phyloP scores from a whole-genome alignment of 192 early-diverging fungal species.

The Linnemannia schmuckeri region DNA sequence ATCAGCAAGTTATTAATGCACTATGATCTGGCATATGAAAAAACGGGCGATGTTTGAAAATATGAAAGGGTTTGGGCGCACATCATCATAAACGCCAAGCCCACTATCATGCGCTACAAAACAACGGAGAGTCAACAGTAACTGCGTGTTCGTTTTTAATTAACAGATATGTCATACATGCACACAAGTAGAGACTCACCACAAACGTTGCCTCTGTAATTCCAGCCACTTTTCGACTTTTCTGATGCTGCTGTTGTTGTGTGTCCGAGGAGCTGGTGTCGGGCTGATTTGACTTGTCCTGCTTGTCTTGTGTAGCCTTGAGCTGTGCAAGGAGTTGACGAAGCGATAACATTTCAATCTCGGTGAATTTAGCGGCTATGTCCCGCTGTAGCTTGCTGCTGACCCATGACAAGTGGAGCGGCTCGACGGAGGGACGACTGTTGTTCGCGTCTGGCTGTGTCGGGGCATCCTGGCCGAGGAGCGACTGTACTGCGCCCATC shows the following conservation, averaged over 20 bases:
- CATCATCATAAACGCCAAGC: no score
- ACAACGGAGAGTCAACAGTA: background rate
- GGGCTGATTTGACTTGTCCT: background rate
- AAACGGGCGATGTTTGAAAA: background rate
- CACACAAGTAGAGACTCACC: slow-evolving; percentile 6
- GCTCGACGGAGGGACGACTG: background rate
- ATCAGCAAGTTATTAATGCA: background rate
- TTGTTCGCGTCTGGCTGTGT: background rate
- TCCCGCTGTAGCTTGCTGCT: slow-evolving; percentile 32
- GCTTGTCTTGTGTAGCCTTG: slow-evolving; percentile 25
- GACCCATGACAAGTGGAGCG: slow-evolving; percentile 18
- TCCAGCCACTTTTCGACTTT: slow-evolving; percentile 4
- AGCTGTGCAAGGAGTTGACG: slow-evolving; percentile 36
- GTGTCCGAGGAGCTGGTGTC: background rate
- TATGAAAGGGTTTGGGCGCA: background rate
- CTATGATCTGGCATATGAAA: no score
- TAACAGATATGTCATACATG: background rate
- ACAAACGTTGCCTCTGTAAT: slow-evolving; percentile 44
- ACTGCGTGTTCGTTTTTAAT: background rate
- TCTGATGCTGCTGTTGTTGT: slow-evolving; percentile 2
- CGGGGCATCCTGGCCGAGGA: slow-evolving; percentile 5
- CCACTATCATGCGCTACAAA: background rate
- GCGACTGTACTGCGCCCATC: slow-evolving; percentile 28
- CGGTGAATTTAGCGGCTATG: slow-evolving; percentile 27
- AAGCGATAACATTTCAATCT: slow-evolving; percentile 39